Evolutionary conservation across 2,329 filamentous ascomycete genomes (phyloP).

Genomic region (Apiospora kogelbergensis): DNA sequence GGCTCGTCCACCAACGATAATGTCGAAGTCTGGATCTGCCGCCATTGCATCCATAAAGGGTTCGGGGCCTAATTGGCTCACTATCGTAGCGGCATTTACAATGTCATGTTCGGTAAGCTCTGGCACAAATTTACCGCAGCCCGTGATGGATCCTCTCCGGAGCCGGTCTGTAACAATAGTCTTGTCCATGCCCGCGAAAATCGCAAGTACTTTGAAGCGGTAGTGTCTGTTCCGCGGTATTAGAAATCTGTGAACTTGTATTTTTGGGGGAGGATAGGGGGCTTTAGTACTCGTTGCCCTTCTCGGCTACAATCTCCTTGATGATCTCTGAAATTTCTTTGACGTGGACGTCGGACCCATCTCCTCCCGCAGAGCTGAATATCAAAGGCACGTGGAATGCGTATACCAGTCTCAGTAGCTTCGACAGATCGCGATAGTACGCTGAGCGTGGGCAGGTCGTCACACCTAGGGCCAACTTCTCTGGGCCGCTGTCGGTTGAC

Average conservation of each 20-base stretch:
- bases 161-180: conserved; percentile 29
- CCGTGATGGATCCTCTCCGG: conserved; percentile 27
- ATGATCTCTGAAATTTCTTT: conserved; percentile 40
- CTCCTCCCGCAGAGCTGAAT: conserved; percentile 46
- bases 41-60: conserved; percentile 37
- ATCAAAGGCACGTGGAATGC: conserved; percentile 38
- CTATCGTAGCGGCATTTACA: conserved; percentile 34
- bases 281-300: conserved; percentile 22
- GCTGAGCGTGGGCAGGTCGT: conserved; percentile 40
- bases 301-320: conserved; percentile 30
- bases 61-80: conserved; percentile 45
- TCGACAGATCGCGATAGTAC: conserved; percentile 43
- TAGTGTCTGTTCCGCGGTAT: conserved; percentile 16
- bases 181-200: conserved; percentile 41
- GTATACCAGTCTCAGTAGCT: conserved; percentile 35
- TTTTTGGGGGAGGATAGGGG: not conserved
- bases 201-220: conserved; percentile 34
- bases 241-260: not conserved
- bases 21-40: conserved; percentile 32
- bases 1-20: conserved; percentile 47
- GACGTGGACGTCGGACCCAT: conserved; percentile 46
- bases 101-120: conserved; percentile 37
- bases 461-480: conserved; percentile 40
- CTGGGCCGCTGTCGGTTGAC: conserved; percentile 36
- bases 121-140: conserved; percentile 43